Conservation (phyloP, 2,329 filamentous ascomycete species). For the Alternaria infectoria region DNA sequence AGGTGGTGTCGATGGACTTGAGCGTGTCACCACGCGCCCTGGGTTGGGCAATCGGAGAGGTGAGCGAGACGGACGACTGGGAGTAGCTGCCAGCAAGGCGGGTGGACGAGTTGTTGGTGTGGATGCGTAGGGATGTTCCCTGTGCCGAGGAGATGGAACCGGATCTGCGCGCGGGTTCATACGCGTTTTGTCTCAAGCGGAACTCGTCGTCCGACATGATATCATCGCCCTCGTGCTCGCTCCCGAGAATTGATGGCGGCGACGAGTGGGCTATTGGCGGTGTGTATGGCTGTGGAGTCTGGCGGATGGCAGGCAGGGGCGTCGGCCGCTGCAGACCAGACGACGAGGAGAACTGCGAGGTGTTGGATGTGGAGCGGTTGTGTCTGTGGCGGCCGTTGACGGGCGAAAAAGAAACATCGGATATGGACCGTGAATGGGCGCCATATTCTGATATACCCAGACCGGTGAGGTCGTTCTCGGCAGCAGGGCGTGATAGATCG, state of each 20-base stretch:
- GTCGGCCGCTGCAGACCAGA: conserved; percentile 58
- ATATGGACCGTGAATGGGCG: conserved; percentile 48
- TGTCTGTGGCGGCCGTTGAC: conserved; percentile 53
- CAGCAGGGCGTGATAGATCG: conserved; percentile 61
- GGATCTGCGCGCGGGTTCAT: conserved; percentile 50
- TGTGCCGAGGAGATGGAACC: conserved; percentile 54
- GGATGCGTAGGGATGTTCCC: conserved; percentile 46
- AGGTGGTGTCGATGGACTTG: conserved; percentile 56
- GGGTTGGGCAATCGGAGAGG: conserved; percentile 47
- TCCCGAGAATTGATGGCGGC: conserved; percentile 56
- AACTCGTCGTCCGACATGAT: conserved; percentile 57
- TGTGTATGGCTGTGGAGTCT: conserved; percentile 61
- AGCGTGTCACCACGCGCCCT: conserved; percentile 59
- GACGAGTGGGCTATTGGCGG: conserved; percentile 59
- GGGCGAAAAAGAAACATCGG: conserved; percentile 53
- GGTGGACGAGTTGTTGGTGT: conserved; percentile 51
- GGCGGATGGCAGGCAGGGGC: conserved; percentile 62
- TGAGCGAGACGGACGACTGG: conserved; percentile 60
- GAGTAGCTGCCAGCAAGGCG: conserved; percentile 57
- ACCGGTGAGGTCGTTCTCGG: conserved; percentile 61
- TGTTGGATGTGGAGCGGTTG: conserved; percentile 60
- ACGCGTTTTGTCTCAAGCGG: conserved; percentile 46
- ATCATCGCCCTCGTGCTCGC: conserved; percentile 52
- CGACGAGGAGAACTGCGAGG: conserved; percentile 60
- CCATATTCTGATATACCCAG: conserved; percentile 61